Base-by-base conservation (phyloP, 1,284 basidiomycete genomes). In the Rhizoctonia solani region DNA sequence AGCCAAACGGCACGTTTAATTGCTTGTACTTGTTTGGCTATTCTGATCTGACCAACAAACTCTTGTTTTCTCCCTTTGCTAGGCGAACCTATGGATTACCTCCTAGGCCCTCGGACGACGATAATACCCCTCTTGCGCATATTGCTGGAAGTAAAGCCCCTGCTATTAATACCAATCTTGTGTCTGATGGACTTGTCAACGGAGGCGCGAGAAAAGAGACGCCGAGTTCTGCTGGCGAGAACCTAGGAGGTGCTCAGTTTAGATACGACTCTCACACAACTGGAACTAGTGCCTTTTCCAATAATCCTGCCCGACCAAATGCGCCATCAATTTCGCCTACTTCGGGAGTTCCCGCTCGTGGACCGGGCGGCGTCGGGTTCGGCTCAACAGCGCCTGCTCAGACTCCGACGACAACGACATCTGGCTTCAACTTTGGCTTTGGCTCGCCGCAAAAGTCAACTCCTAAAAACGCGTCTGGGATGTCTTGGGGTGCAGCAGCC, bases 21-120 rank as follows among this genome's bases (percentile, higher is more conserved):
- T 30, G 21, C 29, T 52, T 27, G 11, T 19, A 47, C 44, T 19
- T 11, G 27, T 13, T 52, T 27, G 54, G 42, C 46, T 29, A 25
- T 23, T 58, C 25, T 42, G 39, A 46, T 58, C 37, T 58, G 41
- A 58, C 54, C 54, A n/a, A n/a, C 39, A 41, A 58, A 41, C 54
- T 25, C 23, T 19, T 46, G 25, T 29, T 58, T 46, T 27, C 54
- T 30, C 25, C 25, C 23, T 19, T 4, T 11, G 49, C 13, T 27
- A 9, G 49, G 49, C 49, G 29, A 11, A 14, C 30, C 54, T 23
- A 42, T 21, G 37, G 2, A 21, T 58, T 46, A 19, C 19, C 27
- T 37, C 44, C 44, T 19, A 47, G 21, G 44, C 44, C 44, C 9
- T 52, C 23, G 16, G 54, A 58, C 32, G 54, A 58, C 54, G 54